Evolutionary conservation across 768 basidiomycete genomes (phyloP).

Genomic region (Megacollybia marginata): DNA sequence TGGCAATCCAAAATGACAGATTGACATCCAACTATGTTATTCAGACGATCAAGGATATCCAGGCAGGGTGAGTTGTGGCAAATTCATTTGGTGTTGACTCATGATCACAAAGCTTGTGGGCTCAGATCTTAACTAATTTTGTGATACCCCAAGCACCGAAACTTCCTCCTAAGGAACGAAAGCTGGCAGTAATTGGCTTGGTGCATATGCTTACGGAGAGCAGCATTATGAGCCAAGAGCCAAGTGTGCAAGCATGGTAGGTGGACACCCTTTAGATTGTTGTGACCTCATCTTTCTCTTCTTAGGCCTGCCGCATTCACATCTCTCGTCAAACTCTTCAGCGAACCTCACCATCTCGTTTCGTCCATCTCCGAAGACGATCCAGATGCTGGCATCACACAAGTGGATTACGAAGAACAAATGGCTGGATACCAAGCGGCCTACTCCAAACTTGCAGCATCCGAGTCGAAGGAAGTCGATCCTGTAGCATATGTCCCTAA

Average conservation of each 20-base stretch:
- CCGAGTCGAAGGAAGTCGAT: constrained; percentile 51
- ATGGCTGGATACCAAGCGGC: constrained; percentile 89
- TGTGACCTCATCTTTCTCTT: background rate
- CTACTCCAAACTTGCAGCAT: constrained; percentile 86
- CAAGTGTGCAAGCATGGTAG: constrained; percentile 61
- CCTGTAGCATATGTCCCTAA: constrained; percentile 55
- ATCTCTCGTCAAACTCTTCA: constrained; percentile 69
- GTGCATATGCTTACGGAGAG: constrained; percentile 75
- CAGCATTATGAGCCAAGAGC: constrained; percentile 56
- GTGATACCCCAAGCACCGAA: constrained; percentile 77
- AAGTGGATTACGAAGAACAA: constrained; percentile 87
- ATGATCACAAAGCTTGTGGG: constrained; percentile 49
- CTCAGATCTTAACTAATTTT: constrained; percentile 69
- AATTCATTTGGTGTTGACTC: background rate
- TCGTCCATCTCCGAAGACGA: constrained; percentile 38
- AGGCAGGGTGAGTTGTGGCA: constrained; percentile 56
- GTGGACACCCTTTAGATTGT: constrained; percentile 7
- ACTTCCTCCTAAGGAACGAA: constrained; percentile 76
- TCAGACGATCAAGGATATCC: constrained; percentile 73
- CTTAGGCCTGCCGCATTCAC: constrained; percentile 64
- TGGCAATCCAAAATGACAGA: constrained; percentile 69
- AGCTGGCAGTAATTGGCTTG: constrained; percentile 75
- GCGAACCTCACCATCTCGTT: constrained; percentile 64
- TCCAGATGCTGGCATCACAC: constrained; percentile 51
- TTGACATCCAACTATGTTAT: constrained; percentile 77